Evolutionary conservation across 495 filamentous ascomycete species (phyloP), one percentile per base, ranked within the genome.

Genomic region (Aspergillus panamensis): DNA sequence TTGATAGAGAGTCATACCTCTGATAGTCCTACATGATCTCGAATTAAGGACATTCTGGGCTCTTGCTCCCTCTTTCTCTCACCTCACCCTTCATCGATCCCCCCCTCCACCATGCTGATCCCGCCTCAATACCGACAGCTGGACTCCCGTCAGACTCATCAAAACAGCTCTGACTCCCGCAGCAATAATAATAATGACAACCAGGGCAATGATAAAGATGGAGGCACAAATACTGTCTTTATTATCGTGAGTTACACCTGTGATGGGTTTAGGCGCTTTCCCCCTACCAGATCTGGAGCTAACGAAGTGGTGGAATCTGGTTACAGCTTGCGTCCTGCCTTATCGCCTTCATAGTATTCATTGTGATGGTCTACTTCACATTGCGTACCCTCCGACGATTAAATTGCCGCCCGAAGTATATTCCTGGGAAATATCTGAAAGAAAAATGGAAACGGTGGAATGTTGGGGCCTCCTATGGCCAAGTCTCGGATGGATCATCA

Each of bases 381-480:
- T 65, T 81, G 20, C 79, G 82, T 3, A 66, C 70, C 53, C 64
- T 82, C 39, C 82, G 80, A 33, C 70, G 72, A 45, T 69, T 70
- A 59, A 63, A 80, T 53, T 78, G 73, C 40, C 75, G 81, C 39
- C 83, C 82, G 16, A 81, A 76, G 68, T 85, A 81, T 61, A 69
- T 86, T 31, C 87, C 84, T 12, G 81, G 79, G 0, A 69, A 73
- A 39, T 79, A 68, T 44, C 60, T 88, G 51, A 88, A 87, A 63
- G 72, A 69, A 13, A 70, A 76, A 72, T 89, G 87, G 86, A 74
- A 73, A 42, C 71, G 73, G 55, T 88, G 86, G 86, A 72, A 70
- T 6, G 82, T 80, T 1, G 74, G 66, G 17, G 63, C 67, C 43
- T 64, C 69, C 1, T 76, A 79, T 48, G 71, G 71, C 25, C 73